Percentiles rank a stretch among this genome's conserved stretches.
These are phyloP conservation scores for Flueggea neowawraea DNA, from an alignment of 441 rosid species.

Conservation along the genomic window DNA sequence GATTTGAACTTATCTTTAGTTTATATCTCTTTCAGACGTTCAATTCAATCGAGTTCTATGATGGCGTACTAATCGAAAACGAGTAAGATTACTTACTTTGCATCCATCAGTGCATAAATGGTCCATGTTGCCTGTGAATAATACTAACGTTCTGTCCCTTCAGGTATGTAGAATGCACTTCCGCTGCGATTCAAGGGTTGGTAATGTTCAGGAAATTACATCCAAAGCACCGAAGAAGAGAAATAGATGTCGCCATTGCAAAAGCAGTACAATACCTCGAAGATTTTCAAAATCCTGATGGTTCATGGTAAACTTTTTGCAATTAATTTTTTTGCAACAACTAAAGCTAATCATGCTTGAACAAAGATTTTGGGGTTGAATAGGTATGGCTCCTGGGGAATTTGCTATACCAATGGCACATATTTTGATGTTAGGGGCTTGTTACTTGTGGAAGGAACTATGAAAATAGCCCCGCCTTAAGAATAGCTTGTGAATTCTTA, in stretches of 20 bases:
- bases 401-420: constrained; percentile 74
- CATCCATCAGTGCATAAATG: no score
- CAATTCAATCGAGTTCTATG: constrained; percentile 87
- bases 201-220: constrained; percentile 24
- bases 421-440: constrained; percentile 74
- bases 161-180: constrained; percentile 65
- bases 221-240: constrained; percentile 28
- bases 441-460: constrained; percentile 58
- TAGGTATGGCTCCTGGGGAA: constrained; percentile 92
- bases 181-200: constrained; percentile 52
- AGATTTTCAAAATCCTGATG: constrained; percentile 40
- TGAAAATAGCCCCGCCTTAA: constrained; percentile 38
- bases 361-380: background rate
- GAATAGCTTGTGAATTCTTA: constrained; percentile 68
- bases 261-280: constrained; percentile 42
- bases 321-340: no score
- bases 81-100: constrained; percentile 32
- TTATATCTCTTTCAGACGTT: constrained; percentile 33
- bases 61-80: constrained; percentile 72
- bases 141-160: background rate
- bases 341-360: no score
- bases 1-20: no score
- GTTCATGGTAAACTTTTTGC: constrained; percentile 42
- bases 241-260: constrained; percentile 28
- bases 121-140: no score